These are phyloP conservation scores for Chrysoporthe austroafricana DNA, from an alignment of 2,329 filamentous ascomycete species.

Conservation along the genomic window DNA sequence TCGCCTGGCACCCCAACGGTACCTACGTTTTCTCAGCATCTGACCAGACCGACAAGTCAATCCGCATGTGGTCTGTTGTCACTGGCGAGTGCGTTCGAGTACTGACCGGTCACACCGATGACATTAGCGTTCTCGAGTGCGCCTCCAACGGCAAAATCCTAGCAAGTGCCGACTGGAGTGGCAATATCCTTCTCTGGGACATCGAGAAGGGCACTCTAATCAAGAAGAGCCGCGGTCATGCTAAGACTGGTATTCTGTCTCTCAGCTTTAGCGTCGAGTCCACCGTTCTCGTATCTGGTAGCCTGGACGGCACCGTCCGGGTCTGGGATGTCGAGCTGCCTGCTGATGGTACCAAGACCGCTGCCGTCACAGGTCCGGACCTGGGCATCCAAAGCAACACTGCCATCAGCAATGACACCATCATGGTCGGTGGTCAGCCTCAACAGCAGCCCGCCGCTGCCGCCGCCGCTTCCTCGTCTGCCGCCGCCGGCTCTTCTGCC, in stretches of 20 bases:
- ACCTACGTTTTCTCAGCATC: slow-evolving; percentile 93
- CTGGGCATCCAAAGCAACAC: slow-evolving; percentile 36
- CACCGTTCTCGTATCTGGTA: slow-evolving; percentile 85
- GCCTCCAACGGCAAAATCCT: slow-evolving; percentile 86
- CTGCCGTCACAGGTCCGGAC: slow-evolving; percentile 33
- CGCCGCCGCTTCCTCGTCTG: slow-evolving; percentile 40
- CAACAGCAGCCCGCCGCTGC: slow-evolving; percentile 42
- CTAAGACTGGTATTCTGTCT: slow-evolving; percentile 90
- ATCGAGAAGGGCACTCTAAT: slow-evolving; percentile 81
- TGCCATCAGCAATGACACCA: slow-evolving; percentile 42
- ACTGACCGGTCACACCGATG: slow-evolving; percentile 88
- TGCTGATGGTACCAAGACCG: slow-evolving; percentile 65
- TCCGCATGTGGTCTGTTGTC: slow-evolving; percentile 95
- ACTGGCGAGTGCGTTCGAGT: slow-evolving; percentile 87
- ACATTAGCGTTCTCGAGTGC: slow-evolving; percentile 83
- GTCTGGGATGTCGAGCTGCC: slow-evolving; percentile 88
- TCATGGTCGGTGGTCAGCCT: slow-evolving; percentile 46
- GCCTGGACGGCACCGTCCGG: slow-evolving; percentile 89
- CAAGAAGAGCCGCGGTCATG: slow-evolving; percentile 93
- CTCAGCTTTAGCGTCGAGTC: slow-evolving; percentile 94
- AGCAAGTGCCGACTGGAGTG: slow-evolving; percentile 86
- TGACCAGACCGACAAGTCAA: slow-evolving; percentile 81
- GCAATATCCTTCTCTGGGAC: slow-evolving; percentile 94
- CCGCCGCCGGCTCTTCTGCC: slow-evolving; percentile 39
- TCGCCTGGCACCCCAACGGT: slow-evolving; percentile 95